Conservation (phyloP, 208 protist species). For the Leishmania arabica region DNA sequence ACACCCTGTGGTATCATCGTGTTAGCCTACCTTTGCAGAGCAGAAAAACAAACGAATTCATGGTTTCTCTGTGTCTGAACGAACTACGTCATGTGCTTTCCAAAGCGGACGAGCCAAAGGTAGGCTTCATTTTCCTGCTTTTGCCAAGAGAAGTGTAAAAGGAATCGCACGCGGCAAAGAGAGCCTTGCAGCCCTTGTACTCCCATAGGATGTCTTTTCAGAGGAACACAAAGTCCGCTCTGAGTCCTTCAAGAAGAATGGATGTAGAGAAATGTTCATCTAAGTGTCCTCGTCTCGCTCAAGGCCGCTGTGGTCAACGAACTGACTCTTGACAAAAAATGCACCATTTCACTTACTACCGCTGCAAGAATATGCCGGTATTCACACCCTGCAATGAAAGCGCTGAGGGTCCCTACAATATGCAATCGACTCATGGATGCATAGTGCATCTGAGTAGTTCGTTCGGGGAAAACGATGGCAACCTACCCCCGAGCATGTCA, state of each 20-base stretch:
- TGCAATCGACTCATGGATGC: no score
- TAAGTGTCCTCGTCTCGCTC: neutral
- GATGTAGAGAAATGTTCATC: neutral
- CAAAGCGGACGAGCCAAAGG: neutral
- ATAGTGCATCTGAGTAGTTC: neutral
- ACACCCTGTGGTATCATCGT: neutral
- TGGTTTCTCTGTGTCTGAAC: neutral
- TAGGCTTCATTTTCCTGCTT: neutral
- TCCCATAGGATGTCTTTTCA: no score
- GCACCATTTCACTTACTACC: no score
- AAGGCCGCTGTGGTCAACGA: neutral
- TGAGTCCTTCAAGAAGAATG: neutral
- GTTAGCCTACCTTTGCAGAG: neutral
- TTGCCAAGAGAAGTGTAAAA: neutral
- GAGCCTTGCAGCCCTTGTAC: neutral
- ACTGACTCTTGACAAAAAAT: neutral
- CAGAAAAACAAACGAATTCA: neutral
- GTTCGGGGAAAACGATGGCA: neutral
- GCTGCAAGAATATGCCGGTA: neutral
- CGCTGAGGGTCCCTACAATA: neutral
- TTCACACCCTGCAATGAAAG: no score
- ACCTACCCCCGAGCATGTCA: no score
- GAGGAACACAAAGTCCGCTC: no score
- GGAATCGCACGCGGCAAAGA: neutral
- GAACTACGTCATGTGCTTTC: neutral